These are phyloP conservation scores for Ogataea zsoltii DNA, from an alignment of 805 yeast species.

Conservation along the genomic window DNA sequence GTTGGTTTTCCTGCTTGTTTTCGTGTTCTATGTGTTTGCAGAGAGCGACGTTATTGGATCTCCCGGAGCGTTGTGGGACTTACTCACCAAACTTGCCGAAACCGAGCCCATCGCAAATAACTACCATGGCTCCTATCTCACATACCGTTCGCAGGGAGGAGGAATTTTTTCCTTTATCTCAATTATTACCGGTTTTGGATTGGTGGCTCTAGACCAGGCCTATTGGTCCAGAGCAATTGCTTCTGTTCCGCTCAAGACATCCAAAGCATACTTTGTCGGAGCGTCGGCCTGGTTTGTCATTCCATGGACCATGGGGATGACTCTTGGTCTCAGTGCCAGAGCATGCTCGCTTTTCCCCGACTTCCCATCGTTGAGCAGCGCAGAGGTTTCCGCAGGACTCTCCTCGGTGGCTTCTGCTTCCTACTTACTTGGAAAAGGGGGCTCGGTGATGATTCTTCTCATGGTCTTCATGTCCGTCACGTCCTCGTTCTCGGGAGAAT, in stretches of 20 bases:
- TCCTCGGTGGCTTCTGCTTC: slow-evolving; percentile 4
- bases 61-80: slow-evolving; percentile 44
- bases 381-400: slow-evolving; percentile 6
- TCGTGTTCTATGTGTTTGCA: slow-evolving; percentile 37
- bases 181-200: slow-evolving; percentile 36
- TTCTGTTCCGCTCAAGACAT: slow-evolving; percentile 35
- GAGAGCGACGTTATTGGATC: slow-evolving; percentile 43
- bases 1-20: slow-evolving; percentile 32
- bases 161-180: slow-evolving; percentile 15
- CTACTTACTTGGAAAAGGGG: slow-evolving; percentile 44
- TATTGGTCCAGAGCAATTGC: slow-evolving; percentile 40
- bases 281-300: slow-evolving; percentile 39
- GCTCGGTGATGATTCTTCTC: slow-evolving; percentile 45
- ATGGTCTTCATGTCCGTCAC: slow-evolving; percentile 51
- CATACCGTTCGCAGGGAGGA: slow-evolving; percentile 15
- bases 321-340: slow-evolving; percentile 16
- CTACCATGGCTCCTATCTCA: slow-evolving; percentile 31
- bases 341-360: slow-evolving; percentile 7
- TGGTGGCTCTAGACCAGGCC: slow-evolving; percentile 20
- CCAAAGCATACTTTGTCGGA: slow-evolving; percentile 40
- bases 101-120: slow-evolving; percentile 29
- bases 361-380: slow-evolving; percentile 5
- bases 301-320: slow-evolving; percentile 38
- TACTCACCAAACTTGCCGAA: slow-evolving; percentile 37
- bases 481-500: slow-evolving; percentile 51